Evolutionary conservation across 148 eudicot genomes (phyloP).

Genomic region (Vaccinium vitisidaea): DNA sequence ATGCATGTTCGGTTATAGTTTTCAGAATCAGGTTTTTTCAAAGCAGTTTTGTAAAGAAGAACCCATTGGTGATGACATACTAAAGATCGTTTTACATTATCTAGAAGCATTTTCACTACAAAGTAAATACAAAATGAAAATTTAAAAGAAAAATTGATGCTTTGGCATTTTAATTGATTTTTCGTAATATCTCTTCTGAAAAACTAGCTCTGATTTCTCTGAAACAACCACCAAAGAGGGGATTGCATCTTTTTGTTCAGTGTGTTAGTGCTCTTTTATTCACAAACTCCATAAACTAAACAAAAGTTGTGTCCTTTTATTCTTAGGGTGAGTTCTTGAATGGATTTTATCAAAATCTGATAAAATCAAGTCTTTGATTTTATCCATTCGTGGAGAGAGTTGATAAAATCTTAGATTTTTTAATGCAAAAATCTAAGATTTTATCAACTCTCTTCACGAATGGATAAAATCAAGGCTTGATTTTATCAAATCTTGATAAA

Average conservation of each 20-base stretch:
- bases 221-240: neutral
- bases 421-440: too few relatives aligned
- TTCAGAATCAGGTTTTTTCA: neutral
- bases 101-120: neutral
- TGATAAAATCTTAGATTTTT: too few relatives aligned
- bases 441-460: too few relatives aligned
- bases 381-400: too few relatives aligned
- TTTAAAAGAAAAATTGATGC: neutral
- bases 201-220: neutral
- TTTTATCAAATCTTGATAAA: too few relatives aligned
- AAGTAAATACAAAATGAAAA: neutral
- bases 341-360: too few relatives aligned
- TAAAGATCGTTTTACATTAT: neutral
- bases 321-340: too few relatives aligned
- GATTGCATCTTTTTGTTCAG: neutral
- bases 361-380: too few relatives aligned
- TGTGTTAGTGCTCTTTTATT: neutral
- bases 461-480: too few relatives aligned
- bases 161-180: neutral
- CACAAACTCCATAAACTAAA: neutral
- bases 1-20: neutral
- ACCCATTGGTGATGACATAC: neutral
- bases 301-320: too few relatives aligned
- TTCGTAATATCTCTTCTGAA: neutral
- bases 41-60: neutral